These are phyloP conservation scores for Colletotrichum camelliae DNA, from an alignment of 2,329 filamentous ascomycete genomes.

Conservation along the genomic window DNA sequence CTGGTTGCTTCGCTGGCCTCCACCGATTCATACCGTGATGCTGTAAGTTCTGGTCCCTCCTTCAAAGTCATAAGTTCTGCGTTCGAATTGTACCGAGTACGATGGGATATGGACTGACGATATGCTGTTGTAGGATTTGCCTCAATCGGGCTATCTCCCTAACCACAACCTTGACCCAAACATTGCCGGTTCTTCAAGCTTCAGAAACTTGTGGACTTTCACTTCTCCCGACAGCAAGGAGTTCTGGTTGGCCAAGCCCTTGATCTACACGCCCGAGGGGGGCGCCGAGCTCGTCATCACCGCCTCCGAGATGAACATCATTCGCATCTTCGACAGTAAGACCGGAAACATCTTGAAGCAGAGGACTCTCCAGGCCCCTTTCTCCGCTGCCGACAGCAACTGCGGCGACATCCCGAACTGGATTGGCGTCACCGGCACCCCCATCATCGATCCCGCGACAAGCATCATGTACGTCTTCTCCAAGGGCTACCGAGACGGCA, in stretches of 20 bases:
- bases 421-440: slow-evolving; percentile 41
- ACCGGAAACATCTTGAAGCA: slow-evolving; percentile 42
- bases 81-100: neutral
- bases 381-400: slow-evolving; percentile 38
- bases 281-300: slow-evolving; percentile 40
- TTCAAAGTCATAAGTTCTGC: neutral
- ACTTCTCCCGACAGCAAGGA: slow-evolving; percentile 26
- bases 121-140: slow-evolving; percentile 26
- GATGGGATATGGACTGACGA: neutral
- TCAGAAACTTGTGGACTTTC: slow-evolving; percentile 35
- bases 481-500: slow-evolving; percentile 35
- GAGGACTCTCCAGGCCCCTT: slow-evolving; percentile 43
- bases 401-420: slow-evolving; percentile 46
- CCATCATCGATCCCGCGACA: slow-evolving; percentile 38
- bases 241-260: slow-evolving; percentile 39
- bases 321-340: slow-evolving; percentile 44
- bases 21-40: slow-evolving; percentile 23
- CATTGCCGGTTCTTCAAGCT: slow-evolving; percentile 36
- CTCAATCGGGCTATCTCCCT: slow-evolving; percentile 41
- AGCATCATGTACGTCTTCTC: slow-evolving; percentile 41
- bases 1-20: slow-evolving; percentile 20
- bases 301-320: slow-evolving; percentile 42
- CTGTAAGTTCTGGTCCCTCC: slow-evolving; percentile 4
- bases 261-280: slow-evolving; percentile 46
- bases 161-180: slow-evolving; percentile 49